These are phyloP conservation scores for Butyriboletus loyo DNA, from an alignment of 768 basidiomycete species.

Conservation along the genomic window DNA sequence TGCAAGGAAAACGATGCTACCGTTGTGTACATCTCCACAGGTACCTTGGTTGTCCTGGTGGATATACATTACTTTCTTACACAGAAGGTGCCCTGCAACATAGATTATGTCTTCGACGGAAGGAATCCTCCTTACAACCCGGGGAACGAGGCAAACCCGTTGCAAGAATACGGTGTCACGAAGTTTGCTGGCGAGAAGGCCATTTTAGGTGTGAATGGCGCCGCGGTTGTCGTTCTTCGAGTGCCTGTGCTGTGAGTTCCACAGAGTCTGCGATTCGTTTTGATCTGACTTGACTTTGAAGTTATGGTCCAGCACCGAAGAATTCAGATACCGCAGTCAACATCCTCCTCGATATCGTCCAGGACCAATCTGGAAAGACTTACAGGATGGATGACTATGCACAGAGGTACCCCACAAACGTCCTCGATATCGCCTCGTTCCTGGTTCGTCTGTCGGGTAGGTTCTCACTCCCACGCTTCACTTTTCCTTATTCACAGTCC, in stretches of 20 bases:
- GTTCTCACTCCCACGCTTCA: slow-evolving; percentile 13
- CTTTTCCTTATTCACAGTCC: neutral
- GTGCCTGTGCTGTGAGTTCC: slow-evolving; percentile 80
- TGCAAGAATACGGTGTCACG: slow-evolving; percentile 84
- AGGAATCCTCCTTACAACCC: slow-evolving; percentile 88
- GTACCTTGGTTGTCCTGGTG: slow-evolving; percentile 30
- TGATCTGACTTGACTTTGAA: slow-evolving; percentile 30
- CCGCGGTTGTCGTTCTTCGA: slow-evolving; percentile 68
- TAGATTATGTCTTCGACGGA: slow-evolving; percentile 96
- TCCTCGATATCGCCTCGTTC: slow-evolving; percentile 82
- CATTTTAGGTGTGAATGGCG: slow-evolving; percentile 57
- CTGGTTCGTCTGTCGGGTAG: slow-evolving; percentile 72
- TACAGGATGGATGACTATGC: slow-evolving; percentile 98
- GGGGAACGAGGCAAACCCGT: slow-evolving; percentile 67
- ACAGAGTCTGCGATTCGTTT: neutral
- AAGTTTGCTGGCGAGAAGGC: slow-evolving; percentile 86
- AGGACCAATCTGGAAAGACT: slow-evolving; percentile 80
- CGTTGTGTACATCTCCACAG: slow-evolving; percentile 91
- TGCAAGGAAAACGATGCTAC: slow-evolving; percentile 59
- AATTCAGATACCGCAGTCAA: slow-evolving; percentile 91
- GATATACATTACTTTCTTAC: slow-evolving; percentile 4
- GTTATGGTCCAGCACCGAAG: slow-evolving; percentile 82
- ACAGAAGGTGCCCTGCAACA: neutral
- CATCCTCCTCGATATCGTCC: slow-evolving; percentile 79
- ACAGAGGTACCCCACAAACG: slow-evolving; percentile 89